These are phyloP conservation scores for Puccinia polysora DNA, from an alignment of 1,284 basidiomycete species.

Conservation along the genomic window DNA sequence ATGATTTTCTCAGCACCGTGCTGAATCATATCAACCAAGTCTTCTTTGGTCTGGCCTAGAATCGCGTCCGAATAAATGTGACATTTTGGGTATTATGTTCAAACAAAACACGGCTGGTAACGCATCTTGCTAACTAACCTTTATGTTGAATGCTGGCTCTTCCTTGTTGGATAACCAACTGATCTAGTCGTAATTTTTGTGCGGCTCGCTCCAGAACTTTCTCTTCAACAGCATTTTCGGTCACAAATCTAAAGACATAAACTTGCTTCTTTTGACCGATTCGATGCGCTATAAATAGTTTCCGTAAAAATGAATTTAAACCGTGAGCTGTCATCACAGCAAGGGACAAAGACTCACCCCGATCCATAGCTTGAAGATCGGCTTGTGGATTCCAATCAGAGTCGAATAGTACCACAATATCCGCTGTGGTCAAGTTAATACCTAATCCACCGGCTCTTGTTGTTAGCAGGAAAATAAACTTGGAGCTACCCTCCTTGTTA, in stretches of 20 bases:
- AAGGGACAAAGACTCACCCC: conserved; percentile 51
- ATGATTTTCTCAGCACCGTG: conserved; percentile 98
- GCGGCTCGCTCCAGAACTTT: conserved; percentile 93
- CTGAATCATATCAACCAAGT: conserved; percentile 95
- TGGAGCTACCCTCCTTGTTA: conserved; percentile 89
- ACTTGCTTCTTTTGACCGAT: conserved; percentile 99
- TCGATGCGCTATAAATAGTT: conserved; percentile 65
- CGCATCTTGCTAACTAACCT: conserved; percentile 37
- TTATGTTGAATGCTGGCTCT: conserved; percentile 59
- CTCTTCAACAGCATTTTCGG: conserved; percentile 92
- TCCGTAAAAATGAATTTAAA: background rate
- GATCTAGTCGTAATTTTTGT: conserved; percentile 90
- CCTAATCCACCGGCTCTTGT: conserved; percentile 97
- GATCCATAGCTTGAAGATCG: conserved; percentile 98
- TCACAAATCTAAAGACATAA: conserved; percentile 95
- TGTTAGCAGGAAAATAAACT: conserved; percentile 93
- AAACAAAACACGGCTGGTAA: background rate
- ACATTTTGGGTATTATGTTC: background rate
- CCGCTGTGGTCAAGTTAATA: conserved; percentile 92
- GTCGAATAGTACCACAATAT: conserved; percentile 93
- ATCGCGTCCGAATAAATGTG: conserved; percentile 11
- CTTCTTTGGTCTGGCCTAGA: conserved; percentile 76
- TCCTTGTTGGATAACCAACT: conserved; percentile 96
- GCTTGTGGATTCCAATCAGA: conserved; percentile 99
- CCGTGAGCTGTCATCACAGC: background rate